Base-by-base conservation (phyloP, 495 filamentous ascomycete species). In the Entonaema liquescens region DNA sequence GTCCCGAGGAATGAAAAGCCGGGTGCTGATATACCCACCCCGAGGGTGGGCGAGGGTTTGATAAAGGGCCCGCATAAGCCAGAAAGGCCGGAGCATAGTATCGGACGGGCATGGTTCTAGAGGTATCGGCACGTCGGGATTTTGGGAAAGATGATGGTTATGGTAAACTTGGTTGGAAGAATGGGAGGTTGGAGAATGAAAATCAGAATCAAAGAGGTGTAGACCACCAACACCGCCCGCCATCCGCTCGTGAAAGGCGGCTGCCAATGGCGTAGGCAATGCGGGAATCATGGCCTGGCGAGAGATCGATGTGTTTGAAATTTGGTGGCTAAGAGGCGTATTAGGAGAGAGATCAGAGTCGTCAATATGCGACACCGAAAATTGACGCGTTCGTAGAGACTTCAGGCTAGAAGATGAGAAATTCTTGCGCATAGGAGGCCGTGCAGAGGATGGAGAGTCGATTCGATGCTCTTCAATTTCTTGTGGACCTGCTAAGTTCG, bases 41-140 rank as follows among this genome's bases (percentile, higher is more conserved):
- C 92, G 90, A 5, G 94, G 92, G 76, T 98, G 94, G 21, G 91
- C 90, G 29, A 98, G 88, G 2, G 94, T 97, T 75, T 98, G 93
- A 77, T 95, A 97, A 21, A 99, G 84, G 58, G 90, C 91, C 58
- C 96, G 87, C 90, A 99, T 95, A 17, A 98, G 86, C 96, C 96
- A 98, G 80, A 97, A 98, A 2, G 95, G 95, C 13, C 95, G 90
- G 1, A 97, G 86, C 52, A 97, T 86, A 60, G 89, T 87, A 12
- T 95, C 93, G 61, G 89, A 90, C 2, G 95, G 96, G 75, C 95
- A 99, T 15, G 95, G 92, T 70, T 99, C 95, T 13, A 99, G 85
- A 1, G 93, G 89, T 5, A 89, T 82, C 21, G 95, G 95, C 13
- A 83, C 85, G 53, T 83, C 82, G 1, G 75, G 67, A 38, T 54